These are phyloP conservation scores for Cenchrus fungigraminus DNA, from an alignment of 176 grass and related monocot species.

Conservation along the genomic window DNA sequence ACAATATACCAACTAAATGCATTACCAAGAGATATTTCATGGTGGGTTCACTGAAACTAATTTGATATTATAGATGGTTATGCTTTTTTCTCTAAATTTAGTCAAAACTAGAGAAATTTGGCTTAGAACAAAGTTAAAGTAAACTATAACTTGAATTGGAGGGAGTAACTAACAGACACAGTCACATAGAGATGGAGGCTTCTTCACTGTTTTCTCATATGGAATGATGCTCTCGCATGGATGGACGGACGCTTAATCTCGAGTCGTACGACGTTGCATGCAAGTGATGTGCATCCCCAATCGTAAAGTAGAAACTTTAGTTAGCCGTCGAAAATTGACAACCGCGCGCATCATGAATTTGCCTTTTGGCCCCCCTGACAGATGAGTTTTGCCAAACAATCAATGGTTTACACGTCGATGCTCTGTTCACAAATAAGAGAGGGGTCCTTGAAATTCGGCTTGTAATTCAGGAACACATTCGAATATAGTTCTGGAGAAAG, in stretches of 20 bases:
- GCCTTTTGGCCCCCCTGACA: neutral
- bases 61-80: too few relatives aligned
- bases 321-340: neutral
- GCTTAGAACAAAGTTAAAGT: neutral
- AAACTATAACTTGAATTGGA: neutral
- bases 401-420: neutral
- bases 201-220: neutral
- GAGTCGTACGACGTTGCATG: neutral
- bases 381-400: neutral
- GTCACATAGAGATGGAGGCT: neutral
- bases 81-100: too few relatives aligned
- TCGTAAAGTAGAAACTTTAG: neutral
- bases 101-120: too few relatives aligned
- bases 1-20: too few relatives aligned
- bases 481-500: neutral
- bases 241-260: neutral
- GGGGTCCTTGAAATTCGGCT: neutral
- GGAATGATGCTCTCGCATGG: neutral
- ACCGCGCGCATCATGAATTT: neutral
- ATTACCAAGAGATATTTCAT: too few relatives aligned
- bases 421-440: neutral
- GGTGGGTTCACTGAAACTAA: too few relatives aligned
- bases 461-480: neutral
- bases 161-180: neutral
- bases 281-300: neutral